These are phyloP conservation scores for Boletus pseudo-olivaceus DNA, from an alignment of 768 basidiomycete species.

Conservation along the genomic window DNA sequence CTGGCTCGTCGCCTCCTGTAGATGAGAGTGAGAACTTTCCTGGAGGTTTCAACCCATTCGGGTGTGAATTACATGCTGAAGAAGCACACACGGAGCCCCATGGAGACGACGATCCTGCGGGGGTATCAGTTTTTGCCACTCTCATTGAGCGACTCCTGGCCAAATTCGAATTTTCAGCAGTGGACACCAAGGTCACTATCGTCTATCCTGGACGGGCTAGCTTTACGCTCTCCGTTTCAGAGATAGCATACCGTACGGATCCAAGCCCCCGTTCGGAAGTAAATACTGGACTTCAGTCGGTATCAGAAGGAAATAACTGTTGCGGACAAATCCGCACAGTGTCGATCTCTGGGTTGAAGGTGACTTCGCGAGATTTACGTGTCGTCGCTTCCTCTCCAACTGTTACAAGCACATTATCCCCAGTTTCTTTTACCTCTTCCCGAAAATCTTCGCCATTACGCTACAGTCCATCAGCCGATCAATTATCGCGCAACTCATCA, in stretches of 20 bases:
- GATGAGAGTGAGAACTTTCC: constrained; percentile 50
- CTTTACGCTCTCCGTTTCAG: constrained; percentile 55
- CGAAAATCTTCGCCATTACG: constrained; percentile 6
- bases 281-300: constrained; percentile 27
- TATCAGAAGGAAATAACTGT: constrained; percentile 8
- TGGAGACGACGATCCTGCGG: constrained; percentile 59
- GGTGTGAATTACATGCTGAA: constrained; percentile 31
- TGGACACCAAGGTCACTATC: constrained; percentile 64
- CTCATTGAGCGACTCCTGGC: constrained; percentile 77
- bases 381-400: constrained; percentile 16
- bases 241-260: constrained; percentile 55
- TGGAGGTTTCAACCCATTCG: constrained; percentile 63
- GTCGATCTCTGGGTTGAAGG: constrained; percentile 50
- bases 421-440: constrained; percentile 23
- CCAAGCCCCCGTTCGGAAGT: constrained; percentile 3
- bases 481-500: constrained; percentile 48
- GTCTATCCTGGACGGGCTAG: constrained; percentile 62
- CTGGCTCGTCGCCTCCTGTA: constrained; percentile 25
- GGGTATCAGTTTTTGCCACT: constrained; percentile 76
- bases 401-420: constrained; percentile 23
- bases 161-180: constrained; percentile 73
- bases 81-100: constrained; percentile 29
- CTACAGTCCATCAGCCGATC: constrained; percentile 1
- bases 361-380: constrained; percentile 49
- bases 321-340: constrained; percentile 44